Conservation (phyloP, 148 eudicot genomes). For the Cornus kousa region DNA sequence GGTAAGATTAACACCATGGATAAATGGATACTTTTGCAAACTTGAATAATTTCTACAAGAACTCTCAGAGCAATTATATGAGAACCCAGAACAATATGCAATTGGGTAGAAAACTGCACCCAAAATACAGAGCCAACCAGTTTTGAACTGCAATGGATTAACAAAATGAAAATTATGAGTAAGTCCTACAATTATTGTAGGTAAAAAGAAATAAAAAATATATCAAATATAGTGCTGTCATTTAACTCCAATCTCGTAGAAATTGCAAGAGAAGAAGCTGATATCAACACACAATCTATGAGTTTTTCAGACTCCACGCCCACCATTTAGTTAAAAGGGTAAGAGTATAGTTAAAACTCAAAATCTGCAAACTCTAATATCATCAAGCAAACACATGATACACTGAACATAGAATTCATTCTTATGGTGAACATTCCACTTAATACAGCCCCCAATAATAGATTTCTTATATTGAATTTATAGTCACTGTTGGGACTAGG, state of each 20-base stretch:
- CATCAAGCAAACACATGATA: not conserved
- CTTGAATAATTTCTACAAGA: not conserved
- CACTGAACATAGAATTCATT: not conserved
- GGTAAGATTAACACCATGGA: not conserved
- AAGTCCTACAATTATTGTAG: too few species aligned
- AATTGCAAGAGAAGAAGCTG: constrained; percentile 62
- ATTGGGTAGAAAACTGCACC: too few species aligned
- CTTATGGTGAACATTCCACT: not conserved
- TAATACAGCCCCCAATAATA: too few species aligned
- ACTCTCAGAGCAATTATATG: not conserved
- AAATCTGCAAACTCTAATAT: not conserved
- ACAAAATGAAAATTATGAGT: not conserved
- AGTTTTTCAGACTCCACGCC: constrained; percentile 51
- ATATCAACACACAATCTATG: constrained; percentile 59
- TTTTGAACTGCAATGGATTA: not conserved
- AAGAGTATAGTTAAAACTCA: constrained; percentile 66
- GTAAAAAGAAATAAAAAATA: not conserved
- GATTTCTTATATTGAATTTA: too few species aligned
- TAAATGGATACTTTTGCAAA: not conserved
- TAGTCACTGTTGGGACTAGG: too few species aligned
- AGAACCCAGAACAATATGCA: not conserved
- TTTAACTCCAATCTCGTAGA: constrained; percentile 68
- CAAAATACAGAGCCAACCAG: too few species aligned
- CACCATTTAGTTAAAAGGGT: not conserved
- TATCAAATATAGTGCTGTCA: constrained; percentile 43